Percentiles rank a stretch among this genome's conserved stretches.
phyloP scores from a whole-genome alignment of 2,329 filamentous ascomycete genomes.

The Myrmaecium sp. region DNA sequence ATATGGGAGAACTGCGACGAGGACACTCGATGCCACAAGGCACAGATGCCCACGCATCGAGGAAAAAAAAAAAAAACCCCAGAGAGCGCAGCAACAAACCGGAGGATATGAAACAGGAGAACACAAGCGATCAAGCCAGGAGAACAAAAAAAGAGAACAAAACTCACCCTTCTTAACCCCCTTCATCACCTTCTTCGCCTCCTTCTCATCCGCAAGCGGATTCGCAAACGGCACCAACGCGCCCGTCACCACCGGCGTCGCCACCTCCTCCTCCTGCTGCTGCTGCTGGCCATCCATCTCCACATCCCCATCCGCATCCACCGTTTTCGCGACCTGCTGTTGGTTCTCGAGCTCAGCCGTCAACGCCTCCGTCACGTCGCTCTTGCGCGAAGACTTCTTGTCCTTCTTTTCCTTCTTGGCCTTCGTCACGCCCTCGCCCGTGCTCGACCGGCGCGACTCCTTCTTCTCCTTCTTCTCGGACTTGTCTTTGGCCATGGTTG shows the following conservation, averaged over 20 bases:
- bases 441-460: slow-evolving; percentile 55
- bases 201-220: slow-evolving; percentile 66
- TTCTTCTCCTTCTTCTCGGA: slow-evolving; percentile 30
- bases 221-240: slow-evolving; percentile 71
- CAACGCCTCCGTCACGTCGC: slow-evolving; percentile 40
- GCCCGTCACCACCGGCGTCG: slow-evolving; percentile 24
- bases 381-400: slow-evolving; percentile 9
- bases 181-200: slow-evolving; percentile 48
- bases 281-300: slow-evolving; percentile 49
- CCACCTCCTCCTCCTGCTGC: slow-evolving; percentile 40
- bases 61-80: neutral
- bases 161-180: slow-evolving; percentile 41
- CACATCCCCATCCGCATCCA: neutral
- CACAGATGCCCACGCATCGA: neutral
- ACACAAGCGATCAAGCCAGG: neutral
- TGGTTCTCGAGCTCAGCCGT: slow-evolving; percentile 37
- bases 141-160: neutral
- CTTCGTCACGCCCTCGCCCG: slow-evolving; percentile 21
- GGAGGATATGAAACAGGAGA: neutral
- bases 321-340: slow-evolving; percentile 2
- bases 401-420: slow-evolving; percentile 29
- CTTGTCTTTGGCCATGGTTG: slow-evolving; percentile 20
- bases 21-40: neutral
- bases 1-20: slow-evolving; percentile 7
- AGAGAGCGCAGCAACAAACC: neutral